A percentile compares a stretch with the other conserved stretches of the same genome.
Evolutionary conservation across 306 rosid genomes (phyloP).

Genomic region (Cucurbita pepo): DNA sequence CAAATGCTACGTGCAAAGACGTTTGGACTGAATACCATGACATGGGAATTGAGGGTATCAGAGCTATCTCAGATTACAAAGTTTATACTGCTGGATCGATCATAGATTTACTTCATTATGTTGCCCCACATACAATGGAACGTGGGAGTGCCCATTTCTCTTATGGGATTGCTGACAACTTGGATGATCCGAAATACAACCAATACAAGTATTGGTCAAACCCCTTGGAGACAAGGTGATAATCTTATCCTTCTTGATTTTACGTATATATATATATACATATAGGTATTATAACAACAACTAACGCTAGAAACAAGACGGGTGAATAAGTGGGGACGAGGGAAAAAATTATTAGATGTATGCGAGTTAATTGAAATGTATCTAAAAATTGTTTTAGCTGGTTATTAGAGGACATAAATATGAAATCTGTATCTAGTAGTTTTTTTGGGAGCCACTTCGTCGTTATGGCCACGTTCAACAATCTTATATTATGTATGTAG

Average conservation of each 20-base stretch:
- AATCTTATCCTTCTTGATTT: not conserved
- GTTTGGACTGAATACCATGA: slow-evolving; percentile 81
- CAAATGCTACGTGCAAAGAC: slow-evolving; percentile 52
- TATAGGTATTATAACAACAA: not conserved
- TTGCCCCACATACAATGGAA: slow-evolving; percentile 77
- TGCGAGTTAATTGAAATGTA: not conserved
- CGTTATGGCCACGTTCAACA: not conserved
- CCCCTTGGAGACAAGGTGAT: slow-evolving; percentile 80
- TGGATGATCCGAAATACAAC: slow-evolving; percentile 55
- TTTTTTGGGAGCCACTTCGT: not conserved
- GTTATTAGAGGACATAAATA: not conserved
- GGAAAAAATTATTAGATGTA: not conserved
- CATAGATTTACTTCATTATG: slow-evolving; percentile 49
- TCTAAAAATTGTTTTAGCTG: not conserved
- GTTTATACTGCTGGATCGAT: slow-evolving; percentile 45
- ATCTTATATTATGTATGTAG: not conserved
- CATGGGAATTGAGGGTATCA: slow-evolving; percentile 69
- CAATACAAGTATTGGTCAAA: slow-evolving; percentile 82
- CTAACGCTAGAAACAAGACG: not conserved
- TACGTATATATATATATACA: not conserved
- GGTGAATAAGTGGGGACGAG: not conserved
- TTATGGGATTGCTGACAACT: slow-evolving; percentile 59
- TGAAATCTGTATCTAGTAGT: not conserved
- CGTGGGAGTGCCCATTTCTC: slow-evolving; percentile 75
- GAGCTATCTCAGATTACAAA: slow-evolving; percentile 60